Conservation (phyloP, 169 alveolate species). For the Plasmodium relictum region DNA sequence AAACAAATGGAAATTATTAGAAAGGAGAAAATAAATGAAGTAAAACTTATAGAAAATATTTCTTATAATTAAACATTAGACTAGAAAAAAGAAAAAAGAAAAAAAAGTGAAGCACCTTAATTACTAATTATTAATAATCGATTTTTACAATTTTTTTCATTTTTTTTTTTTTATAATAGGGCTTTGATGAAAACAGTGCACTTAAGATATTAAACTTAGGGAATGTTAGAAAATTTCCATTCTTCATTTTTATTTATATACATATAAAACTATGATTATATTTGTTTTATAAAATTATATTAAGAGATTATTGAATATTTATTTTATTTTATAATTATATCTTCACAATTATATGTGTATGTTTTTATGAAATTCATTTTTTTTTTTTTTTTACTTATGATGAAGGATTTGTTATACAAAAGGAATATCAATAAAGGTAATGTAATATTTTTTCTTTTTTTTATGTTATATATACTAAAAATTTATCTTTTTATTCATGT, state of each 20-base stretch:
- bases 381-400: slow-evolving; percentile 11
- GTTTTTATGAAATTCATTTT: not conserved
- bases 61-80: not conserved
- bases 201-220: slow-evolving; percentile 42
- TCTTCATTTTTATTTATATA: not conserved
- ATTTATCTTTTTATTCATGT: not conserved
- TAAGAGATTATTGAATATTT: not conserved
- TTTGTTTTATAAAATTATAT: not conserved
- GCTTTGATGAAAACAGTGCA: slow-evolving; percentile 41
- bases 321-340: not conserved
- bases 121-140: too few relatives aligned
- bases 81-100: too few relatives aligned
- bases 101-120: too few relatives aligned
- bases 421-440: slow-evolving; percentile 13
- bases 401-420: slow-evolving; percentile 16
- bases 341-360: not conserved
- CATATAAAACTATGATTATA: not conserved
- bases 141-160: not conserved
- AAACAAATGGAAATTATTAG: slow-evolving; percentile 19
- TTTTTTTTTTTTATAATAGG: slow-evolving; percentile 18
- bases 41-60: not conserved
- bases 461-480: not conserved
- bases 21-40: slow-evolving; percentile 20
- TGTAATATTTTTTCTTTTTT: not conserved
- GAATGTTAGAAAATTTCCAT: slow-evolving; percentile 20